Evolutionary conservation across 1,139 yeast species (phyloP).

Genomic region (Geotrichum cucujoidarum): DNA sequence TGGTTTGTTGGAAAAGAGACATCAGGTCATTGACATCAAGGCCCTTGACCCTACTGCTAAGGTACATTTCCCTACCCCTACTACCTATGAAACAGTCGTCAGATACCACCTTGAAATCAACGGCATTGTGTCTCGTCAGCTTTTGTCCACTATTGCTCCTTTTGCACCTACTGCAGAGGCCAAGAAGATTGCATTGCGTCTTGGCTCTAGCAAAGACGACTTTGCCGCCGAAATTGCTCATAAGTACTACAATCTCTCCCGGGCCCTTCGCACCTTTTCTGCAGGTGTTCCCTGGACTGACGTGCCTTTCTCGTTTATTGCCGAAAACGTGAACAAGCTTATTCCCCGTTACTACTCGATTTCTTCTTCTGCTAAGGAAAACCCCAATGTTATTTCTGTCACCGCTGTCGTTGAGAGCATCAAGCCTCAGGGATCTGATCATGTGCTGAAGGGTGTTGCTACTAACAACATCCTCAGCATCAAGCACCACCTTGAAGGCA

Average conservation of each 20-base stretch:
- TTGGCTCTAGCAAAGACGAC: constrained; percentile 63
- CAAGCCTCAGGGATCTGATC: constrained; percentile 39
- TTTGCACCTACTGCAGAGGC: constrained; percentile 71
- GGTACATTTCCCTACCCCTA: constrained; percentile 85
- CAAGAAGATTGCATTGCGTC: constrained; percentile 47
- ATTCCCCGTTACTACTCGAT: constrained; percentile 96
- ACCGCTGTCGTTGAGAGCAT: constrained; percentile 92
- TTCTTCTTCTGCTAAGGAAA: constrained; percentile 80
- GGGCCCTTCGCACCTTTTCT: constrained; percentile 61
- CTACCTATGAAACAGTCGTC: constrained; percentile 80
- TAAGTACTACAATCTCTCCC: constrained; percentile 67
- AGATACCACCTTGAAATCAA: constrained; percentile 87
- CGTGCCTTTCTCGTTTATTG: constrained; percentile 79
- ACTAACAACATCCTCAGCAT: constrained; percentile 81
- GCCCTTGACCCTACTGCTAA: constrained; percentile 70
- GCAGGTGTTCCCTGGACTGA: constrained; percentile 59
- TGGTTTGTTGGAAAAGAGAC: constrained; percentile 51
- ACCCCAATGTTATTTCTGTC: constrained; percentile 61
- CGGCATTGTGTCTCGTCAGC: constrained; percentile 91
- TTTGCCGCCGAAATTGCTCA: constrained; percentile 63
- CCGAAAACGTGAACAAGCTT: constrained; percentile 75
- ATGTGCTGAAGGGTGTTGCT: constrained; percentile 73
- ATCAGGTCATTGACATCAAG: constrained; percentile 58
- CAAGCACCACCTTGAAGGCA: constrained; percentile 56
- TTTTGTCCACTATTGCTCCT: constrained; percentile 67